phyloP scores from a whole-genome alignment of 352 stramenopile species.

The Globisporangium emineosum region DNA sequence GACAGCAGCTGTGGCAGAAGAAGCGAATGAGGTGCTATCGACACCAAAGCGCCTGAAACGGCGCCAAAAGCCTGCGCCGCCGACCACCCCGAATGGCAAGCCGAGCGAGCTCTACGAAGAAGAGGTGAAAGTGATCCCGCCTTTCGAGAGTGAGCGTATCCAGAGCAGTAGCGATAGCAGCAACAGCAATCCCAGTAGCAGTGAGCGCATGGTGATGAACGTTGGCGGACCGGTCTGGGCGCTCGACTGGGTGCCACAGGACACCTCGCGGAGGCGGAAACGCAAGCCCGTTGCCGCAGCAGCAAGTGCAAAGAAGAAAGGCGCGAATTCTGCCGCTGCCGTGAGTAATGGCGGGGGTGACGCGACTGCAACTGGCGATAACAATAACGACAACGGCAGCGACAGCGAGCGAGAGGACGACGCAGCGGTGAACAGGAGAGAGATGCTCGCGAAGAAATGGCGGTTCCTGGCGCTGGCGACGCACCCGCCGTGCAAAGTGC shows the following conservation, averaged over 20 bases:
- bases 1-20: conserved; percentile 3
- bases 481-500: conserved; percentile 64
- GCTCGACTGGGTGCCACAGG: conserved; percentile 69
- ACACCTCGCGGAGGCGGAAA: background rate
- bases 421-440: conserved; percentile 1
- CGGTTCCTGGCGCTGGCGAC: conserved; percentile 58
- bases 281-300: background rate
- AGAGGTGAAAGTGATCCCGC: conserved; percentile 32
- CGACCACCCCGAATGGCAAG: background rate
- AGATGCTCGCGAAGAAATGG: conserved; percentile 33
- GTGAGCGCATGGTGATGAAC: conserved; percentile 52
- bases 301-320: conserved; percentile 5
- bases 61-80: conserved; percentile 22
- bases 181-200: background rate
- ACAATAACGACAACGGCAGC: conserved; percentile 7
- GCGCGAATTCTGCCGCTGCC: background rate
- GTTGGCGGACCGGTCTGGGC: conserved; percentile 74
- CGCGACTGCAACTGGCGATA: background rate
- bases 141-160: conserved; percentile 46
- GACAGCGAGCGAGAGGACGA: conserved; percentile 5
- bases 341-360: background rate
- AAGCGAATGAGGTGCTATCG: background rate
- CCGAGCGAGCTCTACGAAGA: background rate
- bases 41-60: conserved; percentile 27
- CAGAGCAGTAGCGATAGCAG: background rate